Evolutionary conservation across 1,139 yeast species (phyloP).

Genomic region (Keqinozyma sinolaborantium): DNA sequence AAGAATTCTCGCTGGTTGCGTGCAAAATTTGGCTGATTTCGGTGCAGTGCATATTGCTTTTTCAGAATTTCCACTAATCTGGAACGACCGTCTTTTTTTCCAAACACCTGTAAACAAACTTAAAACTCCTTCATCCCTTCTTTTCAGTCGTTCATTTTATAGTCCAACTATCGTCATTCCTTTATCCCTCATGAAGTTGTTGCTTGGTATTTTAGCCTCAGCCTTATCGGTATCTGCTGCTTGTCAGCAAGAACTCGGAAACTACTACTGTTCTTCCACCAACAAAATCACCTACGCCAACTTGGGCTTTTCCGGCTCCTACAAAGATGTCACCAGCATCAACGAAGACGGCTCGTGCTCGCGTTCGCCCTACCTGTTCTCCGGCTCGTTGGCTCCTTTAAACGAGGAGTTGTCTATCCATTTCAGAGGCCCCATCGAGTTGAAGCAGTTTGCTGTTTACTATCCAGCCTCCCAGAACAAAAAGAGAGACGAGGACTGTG

Average conservation of each 20-base stretch:
- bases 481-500: conserved; percentile 39
- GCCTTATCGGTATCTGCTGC: conserved; percentile 19
- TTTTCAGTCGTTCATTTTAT: conserved; percentile 1
- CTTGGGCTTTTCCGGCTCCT: conserved; percentile 67
- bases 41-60: too few species aligned
- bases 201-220: conserved; percentile 18
- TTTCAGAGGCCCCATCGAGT: conserved; percentile 71
- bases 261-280: conserved; percentile 77
- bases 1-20: too few species aligned
- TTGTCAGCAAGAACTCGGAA: conserved; percentile 51
- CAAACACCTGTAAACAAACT: conserved; percentile 2
- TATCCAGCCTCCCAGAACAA: conserved; percentile 33
- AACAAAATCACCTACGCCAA: conserved; percentile 63
- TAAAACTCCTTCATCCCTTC: background rate
- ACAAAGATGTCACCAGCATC: conserved; percentile 54
- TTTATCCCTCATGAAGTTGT: conserved; percentile 6
- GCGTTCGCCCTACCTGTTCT: conserved; percentile 47
- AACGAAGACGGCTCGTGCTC: conserved; percentile 51
- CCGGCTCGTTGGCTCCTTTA: conserved; percentile 65
- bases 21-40: too few species aligned
- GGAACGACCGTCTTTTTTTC: too few species aligned
- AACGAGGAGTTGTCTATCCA: conserved; percentile 74
- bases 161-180: background rate
- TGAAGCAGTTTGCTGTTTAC: conserved; percentile 65
- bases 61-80: too few species aligned